Evolutionary conservation across 352 stramenopile species (phyloP), one percentile per base, ranked within the genome.

Genomic region (Peronospora belbahrii): DNA sequence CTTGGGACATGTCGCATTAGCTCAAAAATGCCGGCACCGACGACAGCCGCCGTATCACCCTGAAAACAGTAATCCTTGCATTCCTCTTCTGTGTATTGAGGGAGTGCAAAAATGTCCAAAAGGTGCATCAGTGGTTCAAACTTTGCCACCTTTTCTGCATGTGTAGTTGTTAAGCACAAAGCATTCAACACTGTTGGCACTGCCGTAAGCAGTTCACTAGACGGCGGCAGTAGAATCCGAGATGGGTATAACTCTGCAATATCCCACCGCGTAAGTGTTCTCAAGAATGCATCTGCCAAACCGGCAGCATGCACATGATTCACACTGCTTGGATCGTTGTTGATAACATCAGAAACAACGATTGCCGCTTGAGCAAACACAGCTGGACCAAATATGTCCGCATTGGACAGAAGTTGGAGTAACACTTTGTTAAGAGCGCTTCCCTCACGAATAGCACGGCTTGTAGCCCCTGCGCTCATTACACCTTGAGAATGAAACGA

Each of bases 271-370:
- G 80, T 90, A n/a, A 98, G 53, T 42, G 96, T 88, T 34, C 86
- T 69, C 9, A 99, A 69, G 49, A 98, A 97, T 0, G 75, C 80
- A 27, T 96, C 83, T 4, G 93, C 95, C 31, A 98, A 72, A 18
- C 95, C 95, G 17, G 74, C 84, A 42, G 83, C 66, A 57, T 98
- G 91, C 5, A 98, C 83, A 62, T 97, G 77, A 63, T 97, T 88
- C 31, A 98, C 87, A 58, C 95, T 90, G 52, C 71, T 97, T 59
- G 71, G 95, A 67, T 98, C 94, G 31, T 94, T 95, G 70, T 98
- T 99, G 69, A 98, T 96, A n/a, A 98, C 76, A 69, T 98, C 94
- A 7, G 84, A 88, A 23, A 99, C 70, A 24, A 99, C 70, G 15
- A 95, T 95, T 3, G 81, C 68, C 8, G 91, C 68, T 44, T 98